Conservation (phyloP, 139 green algal species). For the Micractinium conductrix region DNA sequence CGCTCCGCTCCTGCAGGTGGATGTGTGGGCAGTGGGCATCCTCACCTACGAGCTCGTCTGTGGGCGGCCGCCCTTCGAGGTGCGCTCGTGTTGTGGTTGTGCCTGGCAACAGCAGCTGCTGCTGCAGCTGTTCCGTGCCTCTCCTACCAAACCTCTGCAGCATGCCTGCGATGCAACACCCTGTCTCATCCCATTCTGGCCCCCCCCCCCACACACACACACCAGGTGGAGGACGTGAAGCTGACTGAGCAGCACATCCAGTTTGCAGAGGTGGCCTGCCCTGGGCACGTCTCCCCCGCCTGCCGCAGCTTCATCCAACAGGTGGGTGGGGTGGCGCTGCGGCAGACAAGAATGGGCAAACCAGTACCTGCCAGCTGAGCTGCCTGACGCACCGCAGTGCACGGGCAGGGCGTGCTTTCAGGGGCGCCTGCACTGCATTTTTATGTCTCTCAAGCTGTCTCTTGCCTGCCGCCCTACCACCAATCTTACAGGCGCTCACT, state of each 20-base stretch:
- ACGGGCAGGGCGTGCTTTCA: no score
- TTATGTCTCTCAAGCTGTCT: neutral
- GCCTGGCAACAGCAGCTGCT: no score
- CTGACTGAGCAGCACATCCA: conserved; percentile 29
- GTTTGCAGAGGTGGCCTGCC: conserved; percentile 14
- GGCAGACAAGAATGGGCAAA: no score
- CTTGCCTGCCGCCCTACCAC: no score
- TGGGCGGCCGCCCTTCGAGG: conserved; percentile 78
- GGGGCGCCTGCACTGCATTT: no score
- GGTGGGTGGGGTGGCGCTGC: neutral
- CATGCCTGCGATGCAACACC: neutral
- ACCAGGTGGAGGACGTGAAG: conserved; percentile 23
- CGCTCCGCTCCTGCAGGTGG: conserved; percentile 50
- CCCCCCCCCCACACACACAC: neutral
- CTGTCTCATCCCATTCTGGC: no score
- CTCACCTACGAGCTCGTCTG: conserved; percentile 83
- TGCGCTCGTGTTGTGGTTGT: no score
- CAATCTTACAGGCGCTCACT: conserved; percentile 25
- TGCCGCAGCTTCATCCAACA: conserved; percentile 35
- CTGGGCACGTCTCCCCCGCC: neutral
- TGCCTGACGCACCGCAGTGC: no score
- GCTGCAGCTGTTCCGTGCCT: no score
- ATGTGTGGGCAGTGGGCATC: conserved; percentile 84
- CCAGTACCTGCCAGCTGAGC: no score
- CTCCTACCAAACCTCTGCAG: no score